These are phyloP conservation scores for Gnetum montanum DNA, from an alignment of 75 land plant species.

Conservation along the genomic window DNA sequence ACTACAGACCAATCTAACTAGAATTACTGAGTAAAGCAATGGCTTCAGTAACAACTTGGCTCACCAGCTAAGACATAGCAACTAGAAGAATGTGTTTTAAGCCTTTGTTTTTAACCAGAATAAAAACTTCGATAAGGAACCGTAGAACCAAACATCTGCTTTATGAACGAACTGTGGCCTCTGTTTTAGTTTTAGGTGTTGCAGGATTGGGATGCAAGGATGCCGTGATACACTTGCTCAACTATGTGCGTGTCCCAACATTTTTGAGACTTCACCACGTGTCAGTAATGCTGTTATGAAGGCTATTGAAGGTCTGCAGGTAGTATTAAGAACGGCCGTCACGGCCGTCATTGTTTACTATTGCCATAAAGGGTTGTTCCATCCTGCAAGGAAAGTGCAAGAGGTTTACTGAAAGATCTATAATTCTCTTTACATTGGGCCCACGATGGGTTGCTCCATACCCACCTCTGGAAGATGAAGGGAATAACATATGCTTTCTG, in stretches of 20 bases:
- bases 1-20: too few relatives aligned
- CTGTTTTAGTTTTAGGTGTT: not conserved
- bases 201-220: not conserved
- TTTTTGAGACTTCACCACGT: not conserved
- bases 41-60: too few relatives aligned
- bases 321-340: not conserved
- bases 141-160: too few relatives aligned
- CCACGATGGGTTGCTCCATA: not conserved
- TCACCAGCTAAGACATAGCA: too few relatives aligned
- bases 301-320: not conserved
- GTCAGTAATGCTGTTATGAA: not conserved
- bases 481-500: too few relatives aligned
- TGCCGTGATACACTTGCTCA: not conserved
- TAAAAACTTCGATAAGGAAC: too few relatives aligned
- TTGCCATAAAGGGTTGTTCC: not conserved
- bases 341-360: not conserved
- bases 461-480: not conserved
- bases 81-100: too few relatives aligned
- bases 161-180: too few relatives aligned
- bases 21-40: too few relatives aligned
- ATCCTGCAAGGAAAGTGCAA: not conserved
- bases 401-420: not conserved
- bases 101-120: too few relatives aligned
- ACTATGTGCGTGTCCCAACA: too few relatives aligned
- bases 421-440: not conserved